Evolutionary conservation across 352 stramenopile species (phyloP), one percentile per base, ranked within the genome.

Genomic region (Pythium biforme): DNA sequence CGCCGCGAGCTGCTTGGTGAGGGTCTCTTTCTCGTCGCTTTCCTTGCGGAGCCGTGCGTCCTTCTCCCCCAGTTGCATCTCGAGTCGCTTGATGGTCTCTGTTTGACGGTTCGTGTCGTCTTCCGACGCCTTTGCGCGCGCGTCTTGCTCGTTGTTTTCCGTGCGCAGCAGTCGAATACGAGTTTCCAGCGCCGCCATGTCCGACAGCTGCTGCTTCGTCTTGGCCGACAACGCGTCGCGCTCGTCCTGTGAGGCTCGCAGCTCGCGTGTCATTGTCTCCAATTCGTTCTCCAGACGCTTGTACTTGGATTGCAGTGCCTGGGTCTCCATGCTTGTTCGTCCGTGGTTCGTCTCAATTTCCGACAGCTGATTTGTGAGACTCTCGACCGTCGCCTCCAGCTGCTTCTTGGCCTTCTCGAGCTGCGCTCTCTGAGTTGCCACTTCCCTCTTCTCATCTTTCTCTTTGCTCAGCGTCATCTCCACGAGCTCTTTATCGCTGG

Each of bases 201-300:
- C 67, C 10, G 64, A 48, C 14, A 29, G 34, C 25, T 77, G 66
- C 27, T 72, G 68, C 12, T 59, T 59, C 2, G 57, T 4, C 46
- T 74, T 75, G 6, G 40, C 43, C 9, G 71, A 54, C 7, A 79
- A 8, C 1, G 25, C 47, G 4, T 75, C 64, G 15, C 75, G 75
- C 5, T 77, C 72, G 19, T 76, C 52, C 15, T 73, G 64, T 0
- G 65, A 46, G 5, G 40, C 22, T 33, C 68, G 60, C 2, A 76
- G n/a, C 34, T 82, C 71, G 0, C 57, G 59, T 5, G 50, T 58
- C 14, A 68, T 40, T 1, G 47, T 51, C 6, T 66, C 64, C n/a
- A 77, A 6, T 10, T 82, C 73, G 23, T 37, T 60, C 55, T 86
- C 75, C 11, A 74, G 17, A 11, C 74, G 57, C 46, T 74, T 77